Evolutionary conservation across 75 land plant genomes (phyloP).

Genomic region (Pinus taeda): DNA sequence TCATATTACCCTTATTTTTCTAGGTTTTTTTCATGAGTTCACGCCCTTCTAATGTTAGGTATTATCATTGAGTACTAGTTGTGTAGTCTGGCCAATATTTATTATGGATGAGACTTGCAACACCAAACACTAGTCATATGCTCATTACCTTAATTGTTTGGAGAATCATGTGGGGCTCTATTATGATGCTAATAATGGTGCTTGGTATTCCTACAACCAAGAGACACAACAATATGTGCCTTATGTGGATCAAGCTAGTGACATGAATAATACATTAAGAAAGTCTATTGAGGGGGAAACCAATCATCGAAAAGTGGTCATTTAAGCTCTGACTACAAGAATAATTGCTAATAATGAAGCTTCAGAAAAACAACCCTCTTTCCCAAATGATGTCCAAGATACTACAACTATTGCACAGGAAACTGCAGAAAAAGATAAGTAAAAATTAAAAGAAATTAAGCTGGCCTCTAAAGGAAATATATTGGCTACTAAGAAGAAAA

Average conservation of each 20-base stretch:
- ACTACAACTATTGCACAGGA: constrained; percentile 49
- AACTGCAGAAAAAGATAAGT: constrained; percentile 91
- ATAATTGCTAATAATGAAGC: constrained; percentile 24
- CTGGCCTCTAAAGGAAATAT: constrained; percentile 77
- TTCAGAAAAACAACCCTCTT: constrained; percentile 55
- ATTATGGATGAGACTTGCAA: not conserved
- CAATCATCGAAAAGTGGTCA: constrained; percentile 48
- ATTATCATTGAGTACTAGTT: not conserved
- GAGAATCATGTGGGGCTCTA: constrained; percentile 65
- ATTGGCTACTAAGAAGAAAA: constrained; percentile 85
- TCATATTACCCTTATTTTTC: not conserved
- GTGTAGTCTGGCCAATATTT: not conserved
- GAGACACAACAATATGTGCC: constrained; percentile 83
- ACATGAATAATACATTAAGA: constrained; percentile 21
- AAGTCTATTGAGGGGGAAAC: constrained; percentile 35
- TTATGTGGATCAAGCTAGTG: constrained; percentile 51
- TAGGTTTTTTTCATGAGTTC: no score
- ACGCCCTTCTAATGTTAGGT: not conserved
- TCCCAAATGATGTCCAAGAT: constrained; percentile 89
- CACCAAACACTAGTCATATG: not conserved
- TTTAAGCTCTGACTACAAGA: constrained; percentile 80
- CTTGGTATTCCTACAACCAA: constrained; percentile 90
- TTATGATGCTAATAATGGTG: constrained; percentile 94
- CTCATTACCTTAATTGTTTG: not conserved
- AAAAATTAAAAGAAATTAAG: constrained; percentile 76